phyloP scores from a whole-genome alignment of 331 rosid genomes.

The Quercus lobata region DNA sequence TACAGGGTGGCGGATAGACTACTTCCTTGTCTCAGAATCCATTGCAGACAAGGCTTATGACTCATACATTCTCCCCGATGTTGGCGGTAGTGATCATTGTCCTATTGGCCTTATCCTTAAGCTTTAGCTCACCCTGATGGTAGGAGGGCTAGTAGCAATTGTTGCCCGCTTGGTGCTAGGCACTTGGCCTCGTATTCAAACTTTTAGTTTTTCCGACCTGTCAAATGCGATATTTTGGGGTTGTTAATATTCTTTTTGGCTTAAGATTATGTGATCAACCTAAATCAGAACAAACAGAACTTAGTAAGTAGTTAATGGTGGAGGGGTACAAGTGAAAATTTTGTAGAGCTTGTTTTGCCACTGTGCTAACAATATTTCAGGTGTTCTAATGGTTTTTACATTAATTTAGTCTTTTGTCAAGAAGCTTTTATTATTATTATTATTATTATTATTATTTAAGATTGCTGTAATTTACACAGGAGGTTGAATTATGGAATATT shows the following conservation, averaged over 20 bases:
- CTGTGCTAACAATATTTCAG: neutral
- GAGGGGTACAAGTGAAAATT: neutral
- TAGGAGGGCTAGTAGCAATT: too few species aligned
- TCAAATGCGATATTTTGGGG: slow-evolving; percentile 1
- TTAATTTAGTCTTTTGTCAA: neutral
- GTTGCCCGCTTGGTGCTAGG: too few species aligned
- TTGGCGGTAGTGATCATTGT: slow-evolving; percentile 88
- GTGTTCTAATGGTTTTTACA: neutral
- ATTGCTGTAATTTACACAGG: neutral
- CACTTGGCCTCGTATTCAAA: too few species aligned
- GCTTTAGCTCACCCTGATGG: slow-evolving; percentile 25
- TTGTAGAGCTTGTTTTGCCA: neutral
- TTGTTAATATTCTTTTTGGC: neutral
- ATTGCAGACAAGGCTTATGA: slow-evolving; percentile 75
- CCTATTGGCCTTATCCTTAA: slow-evolving; percentile 73
- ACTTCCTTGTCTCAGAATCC: slow-evolving; percentile 88
- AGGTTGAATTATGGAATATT: neutral
- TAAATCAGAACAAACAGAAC: neutral
- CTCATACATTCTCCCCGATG: slow-evolving; percentile 85
- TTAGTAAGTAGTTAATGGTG: too few species aligned
- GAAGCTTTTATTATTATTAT: neutral
- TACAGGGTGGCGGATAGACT: slow-evolving; percentile 97
- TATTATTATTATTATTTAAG: neutral
- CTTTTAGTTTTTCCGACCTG: neutral
- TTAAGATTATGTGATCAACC: neutral